Conservation (phyloP, 495 filamentous ascomycete genomes). For the Parathielavia hyrcaniae region DNA sequence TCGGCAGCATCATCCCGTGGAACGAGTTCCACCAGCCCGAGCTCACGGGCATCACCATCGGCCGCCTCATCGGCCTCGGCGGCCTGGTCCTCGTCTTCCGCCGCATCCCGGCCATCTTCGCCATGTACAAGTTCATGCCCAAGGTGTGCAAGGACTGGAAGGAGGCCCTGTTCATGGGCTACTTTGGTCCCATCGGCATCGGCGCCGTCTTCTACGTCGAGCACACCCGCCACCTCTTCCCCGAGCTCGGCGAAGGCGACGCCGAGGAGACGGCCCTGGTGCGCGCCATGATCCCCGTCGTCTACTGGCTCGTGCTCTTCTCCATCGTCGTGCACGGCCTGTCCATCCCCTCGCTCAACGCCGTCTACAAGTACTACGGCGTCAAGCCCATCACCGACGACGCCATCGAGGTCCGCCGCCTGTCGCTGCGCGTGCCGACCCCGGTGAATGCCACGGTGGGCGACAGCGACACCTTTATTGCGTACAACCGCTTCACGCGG, state of each 20-base stretch:
- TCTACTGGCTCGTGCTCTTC: conserved; percentile 55
- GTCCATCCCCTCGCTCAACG: conserved; percentile 48
- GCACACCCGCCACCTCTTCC: conserved; percentile 51
- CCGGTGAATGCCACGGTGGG: conserved; percentile 46
- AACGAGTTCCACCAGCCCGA: conserved; percentile 38
- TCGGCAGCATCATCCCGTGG: conserved; percentile 79
- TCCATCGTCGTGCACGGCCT: conserved; percentile 54
- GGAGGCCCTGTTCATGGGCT: conserved; percentile 73
- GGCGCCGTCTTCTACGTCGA: conserved; percentile 79
- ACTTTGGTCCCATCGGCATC: conserved; percentile 87
- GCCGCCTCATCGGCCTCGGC: conserved; percentile 64
- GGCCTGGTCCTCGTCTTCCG: conserved; percentile 66
- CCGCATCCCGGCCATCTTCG: conserved; percentile 37
- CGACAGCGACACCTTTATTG: conserved; percentile 40
- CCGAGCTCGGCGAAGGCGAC: conserved; percentile 46
- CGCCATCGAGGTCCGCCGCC: conserved; percentile 44
- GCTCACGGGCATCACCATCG: conserved; percentile 45
- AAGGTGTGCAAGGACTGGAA: conserved; percentile 55
- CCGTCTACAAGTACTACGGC: conserved; percentile 41
- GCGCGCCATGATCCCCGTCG: conserved; percentile 47
- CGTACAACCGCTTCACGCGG: conserved; percentile 53
- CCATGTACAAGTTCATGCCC: conserved; percentile 58
- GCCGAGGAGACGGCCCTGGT: conserved; percentile 48
- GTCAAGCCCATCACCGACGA: conserved; percentile 48
- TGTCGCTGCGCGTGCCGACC: conserved; percentile 45